Base-by-base conservation (phyloP, 305 asterid species). In the Fraxinus floribunda region DNA sequence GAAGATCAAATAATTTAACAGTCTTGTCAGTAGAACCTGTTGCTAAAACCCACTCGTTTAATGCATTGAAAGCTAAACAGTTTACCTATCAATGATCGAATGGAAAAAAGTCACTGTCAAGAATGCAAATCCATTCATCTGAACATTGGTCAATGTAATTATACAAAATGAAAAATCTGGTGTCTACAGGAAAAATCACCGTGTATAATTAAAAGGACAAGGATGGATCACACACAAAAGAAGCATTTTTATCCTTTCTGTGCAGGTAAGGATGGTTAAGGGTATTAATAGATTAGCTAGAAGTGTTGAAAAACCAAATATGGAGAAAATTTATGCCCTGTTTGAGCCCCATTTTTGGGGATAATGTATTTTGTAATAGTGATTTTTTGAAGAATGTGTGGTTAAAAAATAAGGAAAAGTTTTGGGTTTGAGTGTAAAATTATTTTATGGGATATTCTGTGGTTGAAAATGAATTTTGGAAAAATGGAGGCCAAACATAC, bases 1-100 rank as follows among this genome's bases (percentile, higher is more conserved):
- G 91, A 85, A 94, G 86, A 84, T 93, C 98, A 82, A 94, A 94
- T 76, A 94, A 83, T 84, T 93, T 93, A 68, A 94, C 97, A 34
- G 98, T 94, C 90, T 89, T 93, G 86, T 94, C 97, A 4, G 97
- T 90, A 77, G 98, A 94, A 15, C 98, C 98, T 1, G 97, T 94
- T 64, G 97, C 98, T 57, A 94, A 86, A 83, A 94, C 91, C 97
- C 97, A 94, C 87, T 94, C 97, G 60, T 93, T 93, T 85, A 93
- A 89, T 32, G 97, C 96, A 84, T 94, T 93, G 89, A 94, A 94
- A 76, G 97, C 97, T 80, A 94, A 90, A 83, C 97, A 93, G 86
- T 93, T 92, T 78, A 94, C 98, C 97, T 94, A 81, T 52, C 77
- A 62, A 36, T 77, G 35, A 44, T 15, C 74, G 72, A 0, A 68